Evolutionary conservation across 2,329 filamentous ascomycete species (phyloP).

Genomic region (Cladophialophora exuberans): DNA sequence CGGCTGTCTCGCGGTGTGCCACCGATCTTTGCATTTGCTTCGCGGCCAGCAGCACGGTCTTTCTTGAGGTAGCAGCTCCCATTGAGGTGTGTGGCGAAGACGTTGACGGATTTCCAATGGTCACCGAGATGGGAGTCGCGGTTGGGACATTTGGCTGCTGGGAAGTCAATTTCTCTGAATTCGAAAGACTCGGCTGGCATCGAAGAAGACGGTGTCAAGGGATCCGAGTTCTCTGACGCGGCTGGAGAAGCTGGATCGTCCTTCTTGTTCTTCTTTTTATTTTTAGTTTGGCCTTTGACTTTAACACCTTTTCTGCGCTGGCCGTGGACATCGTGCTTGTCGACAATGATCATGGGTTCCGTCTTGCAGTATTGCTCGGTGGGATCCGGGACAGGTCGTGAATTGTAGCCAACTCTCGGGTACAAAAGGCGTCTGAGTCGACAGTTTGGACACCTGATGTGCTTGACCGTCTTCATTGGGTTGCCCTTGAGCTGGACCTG

Average conservation of each 20-base stretch:
- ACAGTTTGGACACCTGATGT: conserved; percentile 64
- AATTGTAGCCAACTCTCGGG: conserved; percentile 56
- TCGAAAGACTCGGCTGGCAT: conserved; percentile 32
- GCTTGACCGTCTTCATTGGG: conserved; percentile 60
- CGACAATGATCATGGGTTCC: conserved; percentile 60
- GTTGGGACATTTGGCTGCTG: conserved; percentile 35
- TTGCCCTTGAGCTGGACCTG: conserved; percentile 60
- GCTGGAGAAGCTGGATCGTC: conserved; percentile 38
- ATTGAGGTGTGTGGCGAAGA: conserved; percentile 34
- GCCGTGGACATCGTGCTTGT: conserved; percentile 66
- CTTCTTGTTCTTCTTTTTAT: conserved; percentile 53
- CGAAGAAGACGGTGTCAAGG: conserved; percentile 32
- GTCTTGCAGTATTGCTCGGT: conserved; percentile 59
- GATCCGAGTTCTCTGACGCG: conserved; percentile 37
- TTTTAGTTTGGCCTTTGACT: conserved; percentile 33
- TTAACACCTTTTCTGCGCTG: conserved; percentile 36
- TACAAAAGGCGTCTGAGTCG: conserved; percentile 63
- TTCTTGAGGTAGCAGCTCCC: conserved; percentile 34
- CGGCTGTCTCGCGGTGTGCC: conserved; percentile 33
- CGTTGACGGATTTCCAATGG: conserved; percentile 36
- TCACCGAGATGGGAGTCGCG: conserved; percentile 33
- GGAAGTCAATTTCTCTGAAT: conserved; percentile 35
- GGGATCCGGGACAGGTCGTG: conserved; percentile 52
- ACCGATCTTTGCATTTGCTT: conserved; percentile 34
- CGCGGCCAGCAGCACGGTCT: conserved; percentile 31